Base-by-base conservation (phyloP, 2,329 filamentous ascomycete genomes). In the Aspergillus sp. region DNA sequence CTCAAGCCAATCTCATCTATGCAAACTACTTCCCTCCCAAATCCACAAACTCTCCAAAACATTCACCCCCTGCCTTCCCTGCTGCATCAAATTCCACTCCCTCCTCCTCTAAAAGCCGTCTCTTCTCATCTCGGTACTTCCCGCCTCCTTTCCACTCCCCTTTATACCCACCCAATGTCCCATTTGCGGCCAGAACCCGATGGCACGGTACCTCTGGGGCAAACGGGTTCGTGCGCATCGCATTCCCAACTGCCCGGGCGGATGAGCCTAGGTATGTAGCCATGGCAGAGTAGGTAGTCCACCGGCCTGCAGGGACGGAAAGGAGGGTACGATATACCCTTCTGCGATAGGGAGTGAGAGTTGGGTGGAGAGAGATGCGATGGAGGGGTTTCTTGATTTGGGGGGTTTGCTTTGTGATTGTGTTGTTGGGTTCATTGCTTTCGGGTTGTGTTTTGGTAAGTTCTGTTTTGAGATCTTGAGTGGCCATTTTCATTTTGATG, bases 151-250 rank as follows among this genome's bases (percentile, higher is more conserved):
- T 66, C 72, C 74, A 74, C 30, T 66, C 62, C 10, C 76, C 76
- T 32, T 71, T 68, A 53, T 78, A 79, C 8, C 76, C 76, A 11
- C 76, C 74, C 13, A 79, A 59, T 6, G 60, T 73, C 9, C 86
- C 83, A 40, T 83, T 83, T 33, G 81, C 83, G 5, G 86, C 86
- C 37, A 94, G 78, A 19, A 91, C 85, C 7, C 89, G 78, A 65
- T 94, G 88, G 54, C 88, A 94, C 1, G 88, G 89, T 5, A 91
- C 85, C 30, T 80, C 76, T 0, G 89, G 88, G 10, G 89, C 88
- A 57, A 91, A 94, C 0, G 88, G 88, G 61, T 95, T 95, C 31
- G 68, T 72, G 12, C 85, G 78, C 59, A 94, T 73, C 2, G 87
- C 87, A 46, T 86, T 88, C 11, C 88, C 88, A 5, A 93, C 80